phyloP scores from a whole-genome alignment of 805 yeast species.

The Starmerella cellae region DNA sequence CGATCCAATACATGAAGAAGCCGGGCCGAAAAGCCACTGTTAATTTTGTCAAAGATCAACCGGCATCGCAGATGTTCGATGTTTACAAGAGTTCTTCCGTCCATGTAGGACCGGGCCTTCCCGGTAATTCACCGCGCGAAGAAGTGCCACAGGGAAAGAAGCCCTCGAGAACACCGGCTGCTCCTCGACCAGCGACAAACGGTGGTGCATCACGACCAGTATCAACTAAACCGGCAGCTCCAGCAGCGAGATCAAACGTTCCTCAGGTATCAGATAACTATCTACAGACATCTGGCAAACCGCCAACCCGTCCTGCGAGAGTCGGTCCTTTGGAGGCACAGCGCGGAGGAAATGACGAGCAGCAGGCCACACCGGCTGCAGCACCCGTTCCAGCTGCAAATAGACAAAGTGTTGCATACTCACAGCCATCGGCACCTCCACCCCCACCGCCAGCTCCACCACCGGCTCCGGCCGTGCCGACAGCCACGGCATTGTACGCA shows the following conservation, averaged over 20 bases:
- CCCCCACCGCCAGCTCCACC: constrained; percentile 52
- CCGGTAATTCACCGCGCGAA: constrained; percentile 56
- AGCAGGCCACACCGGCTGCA: constrained; percentile 23
- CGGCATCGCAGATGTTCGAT: constrained; percentile 61
- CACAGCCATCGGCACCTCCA: constrained; percentile 8
- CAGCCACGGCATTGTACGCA: constrained; percentile 74
- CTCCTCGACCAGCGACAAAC: neutral
- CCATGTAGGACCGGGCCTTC: constrained; percentile 60
- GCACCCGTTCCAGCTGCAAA: constrained; percentile 3
- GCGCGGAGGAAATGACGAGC: constrained; percentile 17
- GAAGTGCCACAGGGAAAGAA: constrained; percentile 48
- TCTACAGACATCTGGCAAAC: constrained; percentile 19
- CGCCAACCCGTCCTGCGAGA: constrained; percentile 17
- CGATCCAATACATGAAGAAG: constrained; percentile 76
- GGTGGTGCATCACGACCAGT: neutral
- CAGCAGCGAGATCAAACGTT: neutral
- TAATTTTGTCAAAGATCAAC: constrained; percentile 46
- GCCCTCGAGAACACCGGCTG: constrained; percentile 6
- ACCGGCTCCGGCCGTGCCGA: constrained; percentile 48
- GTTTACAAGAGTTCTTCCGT: constrained; percentile 79
- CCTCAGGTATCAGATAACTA: constrained; percentile 18
- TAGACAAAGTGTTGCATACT: constrained; percentile 8
- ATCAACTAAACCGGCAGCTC: constrained; percentile 6
- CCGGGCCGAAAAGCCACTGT: constrained; percentile 67
- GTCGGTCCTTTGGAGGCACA: constrained; percentile 15